These are phyloP conservation scores for Rosellinia necatrix DNA, from an alignment of 2,329 filamentous ascomycete genomes.

Conservation along the genomic window DNA sequence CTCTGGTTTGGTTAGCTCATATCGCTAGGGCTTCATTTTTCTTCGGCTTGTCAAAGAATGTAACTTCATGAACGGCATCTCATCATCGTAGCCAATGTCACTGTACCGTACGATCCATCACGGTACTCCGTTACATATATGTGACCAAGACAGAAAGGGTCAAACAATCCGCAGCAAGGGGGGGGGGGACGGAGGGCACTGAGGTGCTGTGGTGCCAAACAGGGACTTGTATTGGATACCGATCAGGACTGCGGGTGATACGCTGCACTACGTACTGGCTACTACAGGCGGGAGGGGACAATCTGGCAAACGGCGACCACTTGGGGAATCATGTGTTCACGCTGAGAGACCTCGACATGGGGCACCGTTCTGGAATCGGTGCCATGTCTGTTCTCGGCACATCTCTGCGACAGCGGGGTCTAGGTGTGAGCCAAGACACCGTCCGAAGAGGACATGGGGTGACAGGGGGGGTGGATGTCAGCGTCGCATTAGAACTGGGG, in stretches of 20 bases:
- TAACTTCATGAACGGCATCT: not conserved
- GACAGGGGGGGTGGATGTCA: too few species aligned
- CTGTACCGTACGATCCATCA: not conserved
- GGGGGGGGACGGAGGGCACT: too few species aligned
- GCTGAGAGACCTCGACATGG: not conserved
- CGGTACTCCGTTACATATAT: not conserved
- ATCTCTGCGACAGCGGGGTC: not conserved
- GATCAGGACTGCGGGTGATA: not conserved
- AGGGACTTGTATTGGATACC: not conserved
- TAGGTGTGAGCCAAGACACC: not conserved
- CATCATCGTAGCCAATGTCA: not conserved
- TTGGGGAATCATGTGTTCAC: conserved; percentile 8
- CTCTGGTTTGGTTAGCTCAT: not conserved
- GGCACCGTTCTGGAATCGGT: not conserved
- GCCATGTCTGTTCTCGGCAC: not conserved
- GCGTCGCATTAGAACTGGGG: conserved; percentile 1
- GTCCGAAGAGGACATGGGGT: not conserved
- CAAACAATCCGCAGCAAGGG: not conserved
- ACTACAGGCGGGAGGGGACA: not conserved
- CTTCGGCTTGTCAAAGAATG: not conserved
- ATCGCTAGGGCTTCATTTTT: not conserved
- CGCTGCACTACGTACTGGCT: not conserved
- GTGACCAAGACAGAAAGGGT: not conserved
- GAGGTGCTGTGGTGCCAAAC: not conserved
- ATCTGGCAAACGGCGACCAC: not conserved